Evolutionary conservation across 208 protist genomes (phyloP).

Genomic region (Acanthamoeba healyi): DNA sequence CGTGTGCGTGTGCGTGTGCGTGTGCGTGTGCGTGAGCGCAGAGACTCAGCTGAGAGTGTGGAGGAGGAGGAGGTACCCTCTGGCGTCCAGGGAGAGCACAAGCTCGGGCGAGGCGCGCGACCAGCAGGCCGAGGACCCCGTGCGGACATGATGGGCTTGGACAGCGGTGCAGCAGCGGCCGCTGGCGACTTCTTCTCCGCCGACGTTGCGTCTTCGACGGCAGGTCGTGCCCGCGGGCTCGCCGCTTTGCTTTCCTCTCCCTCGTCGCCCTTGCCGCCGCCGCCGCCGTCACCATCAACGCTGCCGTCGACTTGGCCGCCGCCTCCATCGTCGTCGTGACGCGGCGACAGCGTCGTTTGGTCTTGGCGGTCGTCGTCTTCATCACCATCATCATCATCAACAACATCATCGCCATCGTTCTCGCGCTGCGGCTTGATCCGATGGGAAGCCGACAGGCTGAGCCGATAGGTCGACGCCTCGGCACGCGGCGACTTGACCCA

Average conservation of each 20-base stretch:
- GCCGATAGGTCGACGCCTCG: background rate
- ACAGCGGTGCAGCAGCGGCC: background rate
- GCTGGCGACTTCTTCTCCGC: background rate
- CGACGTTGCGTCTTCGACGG: background rate
- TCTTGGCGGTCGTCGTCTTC: too few relatives aligned
- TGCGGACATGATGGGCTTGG: background rate
- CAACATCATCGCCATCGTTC: too few relatives aligned
- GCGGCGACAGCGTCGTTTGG: too few relatives aligned
- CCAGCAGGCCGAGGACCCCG: background rate
- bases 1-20: too few relatives aligned
- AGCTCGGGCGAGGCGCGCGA: background rate
- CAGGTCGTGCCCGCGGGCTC: too few relatives aligned
- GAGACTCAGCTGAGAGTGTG: background rate
- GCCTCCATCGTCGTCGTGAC: too few relatives aligned
- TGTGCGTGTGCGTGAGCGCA: too few relatives aligned
- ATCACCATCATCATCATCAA: too few relatives aligned
- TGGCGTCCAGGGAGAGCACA: background rate
- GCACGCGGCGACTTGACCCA: background rate
- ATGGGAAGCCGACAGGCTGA: background rate
- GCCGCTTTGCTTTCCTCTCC: background rate
- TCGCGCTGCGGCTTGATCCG: background rate
- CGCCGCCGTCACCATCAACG: too few relatives aligned
- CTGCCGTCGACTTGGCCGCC: too few relatives aligned
- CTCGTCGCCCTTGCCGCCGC: background rate
- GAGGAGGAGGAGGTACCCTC: background rate